These are phyloP conservation scores for Fusarium albosuccineum DNA, from an alignment of 2,329 filamentous ascomycete species.

Conservation along the genomic window DNA sequence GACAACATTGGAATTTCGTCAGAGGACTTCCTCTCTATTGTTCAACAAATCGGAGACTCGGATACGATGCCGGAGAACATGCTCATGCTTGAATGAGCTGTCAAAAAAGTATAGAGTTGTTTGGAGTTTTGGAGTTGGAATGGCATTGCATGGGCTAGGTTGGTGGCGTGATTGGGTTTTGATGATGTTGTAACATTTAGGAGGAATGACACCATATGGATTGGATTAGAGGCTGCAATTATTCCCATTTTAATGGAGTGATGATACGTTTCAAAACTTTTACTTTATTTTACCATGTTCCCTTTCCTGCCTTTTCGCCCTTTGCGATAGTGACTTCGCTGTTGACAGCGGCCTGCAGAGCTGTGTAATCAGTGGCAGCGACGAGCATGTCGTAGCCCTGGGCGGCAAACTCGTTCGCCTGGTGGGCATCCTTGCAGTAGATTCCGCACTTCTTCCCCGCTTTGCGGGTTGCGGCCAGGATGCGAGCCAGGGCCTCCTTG, in stretches of 20 bases:
- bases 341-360: constrained; percentile 59
- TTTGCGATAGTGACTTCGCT: constrained; percentile 60
- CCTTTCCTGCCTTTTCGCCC: constrained; percentile 42
- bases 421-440: constrained; percentile 65
- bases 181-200: too few species aligned
- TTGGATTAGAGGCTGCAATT: background rate
- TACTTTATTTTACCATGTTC: background rate
- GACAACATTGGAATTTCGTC: constrained; percentile 55
- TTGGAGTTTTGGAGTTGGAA: background rate
- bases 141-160: background rate
- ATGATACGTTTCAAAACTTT: background rate
- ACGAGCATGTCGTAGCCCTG: constrained; percentile 72
- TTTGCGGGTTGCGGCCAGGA: constrained; percentile 67
- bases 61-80: constrained; percentile 40
- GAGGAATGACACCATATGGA: too few species aligned
- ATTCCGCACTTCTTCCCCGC: constrained; percentile 75
- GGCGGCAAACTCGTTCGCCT: constrained; percentile 65
- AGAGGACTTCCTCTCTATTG: constrained; percentile 54
- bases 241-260: background rate
- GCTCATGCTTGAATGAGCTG: constrained; percentile 31
- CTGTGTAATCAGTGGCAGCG: constrained; percentile 65
- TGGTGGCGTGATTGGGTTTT: background rate
- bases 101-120: constrained; percentile 4
- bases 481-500: constrained; percentile 67
- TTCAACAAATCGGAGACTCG: constrained; percentile 51